Evolutionary conservation across 352 stramenopile genomes (phyloP).

Genomic region (Phytophthora podocarpi): DNA sequence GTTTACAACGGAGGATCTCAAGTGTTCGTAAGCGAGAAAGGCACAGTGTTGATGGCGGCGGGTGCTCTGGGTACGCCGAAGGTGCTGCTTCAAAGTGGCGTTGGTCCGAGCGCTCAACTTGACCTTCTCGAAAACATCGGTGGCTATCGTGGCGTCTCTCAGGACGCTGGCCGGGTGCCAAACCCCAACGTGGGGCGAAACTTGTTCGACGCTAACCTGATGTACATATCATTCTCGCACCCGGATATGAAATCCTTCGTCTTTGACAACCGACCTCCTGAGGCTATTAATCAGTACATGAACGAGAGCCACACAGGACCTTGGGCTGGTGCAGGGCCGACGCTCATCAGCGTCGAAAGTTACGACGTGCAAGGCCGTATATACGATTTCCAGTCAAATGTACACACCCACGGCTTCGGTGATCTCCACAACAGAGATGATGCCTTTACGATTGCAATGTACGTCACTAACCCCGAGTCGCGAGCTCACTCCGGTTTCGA

Average conservation of each 20-base stretch:
- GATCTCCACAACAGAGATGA: slow-evolving; percentile 26
- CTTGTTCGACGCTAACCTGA: slow-evolving; percentile 59
- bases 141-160: slow-evolving; percentile 39
- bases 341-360: slow-evolving; percentile 64
- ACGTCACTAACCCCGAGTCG: slow-evolving; percentile 63
- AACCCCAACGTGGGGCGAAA: slow-evolving; percentile 65
- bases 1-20: slow-evolving; percentile 45
- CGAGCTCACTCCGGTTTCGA: slow-evolving; percentile 50
- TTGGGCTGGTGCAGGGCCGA: slow-evolving; percentile 49
- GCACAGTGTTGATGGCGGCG: slow-evolving; percentile 71
- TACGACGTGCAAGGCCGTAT: slow-evolving; percentile 45
- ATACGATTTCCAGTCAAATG: slow-evolving; percentile 71
- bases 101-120: slow-evolving; percentile 66
- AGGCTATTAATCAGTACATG: slow-evolving; percentile 59
- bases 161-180: slow-evolving; percentile 36
- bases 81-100: slow-evolving; percentile 76
- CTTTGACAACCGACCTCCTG: slow-evolving; percentile 30
- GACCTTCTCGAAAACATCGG: slow-evolving; percentile 33
- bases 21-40: slow-evolving; percentile 37
- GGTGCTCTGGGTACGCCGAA: slow-evolving; percentile 77
- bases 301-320: slow-evolving; percentile 35
- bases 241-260: slow-evolving; percentile 52
- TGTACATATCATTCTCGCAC: slow-evolving; percentile 52
- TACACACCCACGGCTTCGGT: slow-evolving; percentile 48
- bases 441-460: slow-evolving; percentile 54